Base-by-base conservation (phyloP, 2,329 filamentous ascomycete genomes). In the Alternaria burnsii region DNA sequence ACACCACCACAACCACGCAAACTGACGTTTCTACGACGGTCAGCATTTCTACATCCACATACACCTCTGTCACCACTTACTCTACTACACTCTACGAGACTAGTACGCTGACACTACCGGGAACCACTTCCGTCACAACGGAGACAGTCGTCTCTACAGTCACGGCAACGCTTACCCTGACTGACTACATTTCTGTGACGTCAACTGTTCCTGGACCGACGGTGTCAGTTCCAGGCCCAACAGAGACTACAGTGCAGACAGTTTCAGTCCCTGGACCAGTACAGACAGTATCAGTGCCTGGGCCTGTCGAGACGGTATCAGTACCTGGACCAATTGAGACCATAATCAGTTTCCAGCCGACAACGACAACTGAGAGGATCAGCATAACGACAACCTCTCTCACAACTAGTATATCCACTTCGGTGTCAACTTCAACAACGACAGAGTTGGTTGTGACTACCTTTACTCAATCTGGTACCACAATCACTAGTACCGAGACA, bases 1-100 rank as follows among this genome's bases (percentile, higher is more conserved):
- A 51, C 6, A 66, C 65, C 30, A 59, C 38, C n/a, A 59, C 57
- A n/a, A 36, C 7, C 24, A 26, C 24, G 38, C 57, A 71, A 41
- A 55, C 58, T 3, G 63, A 59, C 28, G 59, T 64, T 14, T 63
- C 62, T 5, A 66, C 61, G 4, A 71, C 65, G 2, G 60, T 57
- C 12, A 65, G 54, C 18, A 59, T 72, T 20, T 71, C 66, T 0
- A 69, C 62, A 3, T 71, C 61, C 7, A 69, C 71, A 12, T 55
- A 65, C n/a, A 66, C 56, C 10, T 58, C 55, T 59, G 10, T 52
- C 8, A 64, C 59, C 2, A 64, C 59, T 10, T 58, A 46, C 12
- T 50, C 42, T 16, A 62, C 58, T 4, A 64, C 61, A 0, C 14
- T 22, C 6, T 57, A 54, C 40, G 47, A 58, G 4, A 51, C 52